These are phyloP conservation scores for Colletotrichum magnum DNA, from an alignment of 2,329 filamentous ascomycete genomes.

Conservation along the genomic window DNA sequence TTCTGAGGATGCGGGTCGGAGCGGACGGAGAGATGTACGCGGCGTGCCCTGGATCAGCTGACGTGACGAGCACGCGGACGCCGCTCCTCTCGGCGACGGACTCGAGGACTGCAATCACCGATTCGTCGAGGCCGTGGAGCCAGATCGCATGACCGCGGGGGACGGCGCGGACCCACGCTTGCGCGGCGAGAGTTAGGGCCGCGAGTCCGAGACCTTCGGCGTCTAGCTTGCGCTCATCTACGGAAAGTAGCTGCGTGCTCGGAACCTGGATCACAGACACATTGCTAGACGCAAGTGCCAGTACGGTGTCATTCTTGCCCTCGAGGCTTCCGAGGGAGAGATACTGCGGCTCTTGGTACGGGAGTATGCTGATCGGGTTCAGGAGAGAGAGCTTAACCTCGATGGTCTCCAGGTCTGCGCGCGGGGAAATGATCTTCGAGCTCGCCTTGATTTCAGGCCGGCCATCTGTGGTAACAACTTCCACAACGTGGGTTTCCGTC, in stretches of 20 bases:
- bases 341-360: conserved; percentile 1
- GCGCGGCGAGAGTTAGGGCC: not conserved
- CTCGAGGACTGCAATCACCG: not conserved
- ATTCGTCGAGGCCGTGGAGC: not conserved
- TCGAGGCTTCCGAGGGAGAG: not conserved
- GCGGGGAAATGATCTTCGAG: not conserved
- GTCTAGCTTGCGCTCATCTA: not conserved
- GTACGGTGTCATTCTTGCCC: not conserved
- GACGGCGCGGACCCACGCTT: conserved; percentile 15
- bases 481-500: not conserved
- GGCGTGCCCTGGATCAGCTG: not conserved
- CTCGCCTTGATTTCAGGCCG: not conserved
- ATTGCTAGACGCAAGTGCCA: not conserved
- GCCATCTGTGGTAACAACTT: not conserved
- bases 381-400: not conserved
- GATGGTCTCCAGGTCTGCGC: not conserved
- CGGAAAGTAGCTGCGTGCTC: not conserved
- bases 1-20: not conserved
- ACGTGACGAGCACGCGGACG: not conserved
- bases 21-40: not conserved
- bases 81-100: not conserved
- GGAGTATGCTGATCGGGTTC: not conserved
- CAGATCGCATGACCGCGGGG: not conserved
- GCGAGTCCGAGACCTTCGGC: not conserved
- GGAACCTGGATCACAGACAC: not conserved